Evolutionary conservation across 192 early-diverging fungal genomes (phyloP).

Genomic region (Entophlyctis luteolus): DNA sequence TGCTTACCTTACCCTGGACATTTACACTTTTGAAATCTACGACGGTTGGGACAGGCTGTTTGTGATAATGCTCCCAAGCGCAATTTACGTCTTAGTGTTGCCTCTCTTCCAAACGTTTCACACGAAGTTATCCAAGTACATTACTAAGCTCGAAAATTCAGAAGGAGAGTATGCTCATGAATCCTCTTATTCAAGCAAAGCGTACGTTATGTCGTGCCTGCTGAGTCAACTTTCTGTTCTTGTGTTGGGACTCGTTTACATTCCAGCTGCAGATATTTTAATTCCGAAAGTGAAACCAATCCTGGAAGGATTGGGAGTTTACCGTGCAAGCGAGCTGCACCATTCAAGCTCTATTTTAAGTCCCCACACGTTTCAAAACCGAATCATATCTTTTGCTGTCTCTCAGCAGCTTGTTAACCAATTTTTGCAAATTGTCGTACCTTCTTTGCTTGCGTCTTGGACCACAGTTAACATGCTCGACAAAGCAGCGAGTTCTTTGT

Average conservation of each 20-base stretch:
- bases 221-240: conserved; percentile 79
- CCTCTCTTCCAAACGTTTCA: conserved; percentile 68
- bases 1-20: conserved; percentile 49
- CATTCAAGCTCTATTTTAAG: conserved; percentile 42
- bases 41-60: conserved; percentile 65
- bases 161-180: conserved; percentile 66
- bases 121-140: conserved; percentile 48
- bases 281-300: too few relatives aligned
- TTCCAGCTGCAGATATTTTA: conserved; percentile 74
- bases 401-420: conserved; percentile 79
- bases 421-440: conserved; percentile 72
- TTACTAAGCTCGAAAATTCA: conserved; percentile 84
- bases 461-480: neutral
- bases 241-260: conserved; percentile 78
- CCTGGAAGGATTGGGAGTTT: conserved; percentile 35
- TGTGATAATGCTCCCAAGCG: conserved; percentile 58
- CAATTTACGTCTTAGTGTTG: conserved; percentile 69
- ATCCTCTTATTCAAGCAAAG: conserved; percentile 70
- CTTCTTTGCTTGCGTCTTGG: conserved; percentile 41
- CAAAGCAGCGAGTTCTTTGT: neutral
- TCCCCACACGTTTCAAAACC: conserved; percentile 51
- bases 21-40: conserved; percentile 78
- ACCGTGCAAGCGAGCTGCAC: neutral
- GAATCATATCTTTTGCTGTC: conserved; percentile 76
- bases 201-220: conserved; percentile 81